Evolutionary conservation across 2,329 filamentous ascomycete species (phyloP).

Genomic region (Claviceps fusiformis): DNA sequence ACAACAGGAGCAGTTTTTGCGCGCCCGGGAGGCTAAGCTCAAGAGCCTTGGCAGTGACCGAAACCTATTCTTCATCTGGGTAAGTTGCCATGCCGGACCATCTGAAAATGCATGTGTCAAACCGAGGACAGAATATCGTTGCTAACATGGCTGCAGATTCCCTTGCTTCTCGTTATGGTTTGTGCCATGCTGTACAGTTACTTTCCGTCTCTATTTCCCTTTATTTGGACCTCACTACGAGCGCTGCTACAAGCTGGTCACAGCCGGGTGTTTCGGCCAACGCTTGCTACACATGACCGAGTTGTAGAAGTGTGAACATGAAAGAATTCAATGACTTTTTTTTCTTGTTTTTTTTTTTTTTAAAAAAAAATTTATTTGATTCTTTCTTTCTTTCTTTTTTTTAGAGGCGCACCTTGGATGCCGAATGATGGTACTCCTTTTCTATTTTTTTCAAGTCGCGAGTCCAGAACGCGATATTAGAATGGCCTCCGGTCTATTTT

Average conservation of each 20-base stretch:
- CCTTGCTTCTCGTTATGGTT: constrained; percentile 33
- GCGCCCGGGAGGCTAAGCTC: constrained; percentile 46
- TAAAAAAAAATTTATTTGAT: too few species aligned
- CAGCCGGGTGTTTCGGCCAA: constrained; percentile 11
- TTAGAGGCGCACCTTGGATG: not conserved
- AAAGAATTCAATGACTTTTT: not conserved
- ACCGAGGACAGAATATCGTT: not conserved
- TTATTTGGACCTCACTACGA: constrained; percentile 20
- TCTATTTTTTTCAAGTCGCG: not conserved
- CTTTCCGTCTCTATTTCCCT: constrained; percentile 32
- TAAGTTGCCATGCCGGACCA: constrained; percentile 21
- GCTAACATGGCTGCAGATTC: constrained; percentile 24
- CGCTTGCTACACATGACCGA: constrained; percentile 13
- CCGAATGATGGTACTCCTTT: not conserved
- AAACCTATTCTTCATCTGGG: constrained; percentile 58
- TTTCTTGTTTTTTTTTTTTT: not conserved
- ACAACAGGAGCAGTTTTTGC: constrained; percentile 49
- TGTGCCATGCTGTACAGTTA: constrained; percentile 37
- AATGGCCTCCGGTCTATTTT: not conserved
- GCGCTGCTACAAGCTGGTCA: constrained; percentile 18
- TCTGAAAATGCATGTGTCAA: not conserved
- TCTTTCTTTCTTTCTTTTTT: too few species aligned
- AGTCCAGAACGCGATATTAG: not conserved
- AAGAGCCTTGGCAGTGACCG: constrained; percentile 50
- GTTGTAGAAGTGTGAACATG: constrained; percentile 14